These are phyloP conservation scores for Starmerella bombicola DNA, from an alignment of 805 yeast species.

Conservation along the genomic window DNA sequence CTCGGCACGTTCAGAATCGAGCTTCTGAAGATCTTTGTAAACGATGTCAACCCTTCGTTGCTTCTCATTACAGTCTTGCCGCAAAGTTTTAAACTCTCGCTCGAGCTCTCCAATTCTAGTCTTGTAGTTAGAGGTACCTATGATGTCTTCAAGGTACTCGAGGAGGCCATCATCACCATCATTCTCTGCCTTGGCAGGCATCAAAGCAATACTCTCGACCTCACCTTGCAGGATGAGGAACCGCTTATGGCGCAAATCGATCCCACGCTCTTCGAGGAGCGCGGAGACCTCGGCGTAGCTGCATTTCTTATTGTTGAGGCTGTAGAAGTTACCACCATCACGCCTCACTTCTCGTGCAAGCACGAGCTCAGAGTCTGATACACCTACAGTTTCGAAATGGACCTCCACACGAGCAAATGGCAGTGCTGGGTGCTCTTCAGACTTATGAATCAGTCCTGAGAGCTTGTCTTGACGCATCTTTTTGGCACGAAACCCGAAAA, in stretches of 20 bases:
- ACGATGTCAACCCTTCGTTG: conserved; percentile 69
- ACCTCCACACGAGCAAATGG: conserved; percentile 82
- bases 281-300: conserved; percentile 67
- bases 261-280: conserved; percentile 65
- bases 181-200: conserved; percentile 93
- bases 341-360: conserved; percentile 65
- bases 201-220: conserved; percentile 94
- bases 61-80: conserved; percentile 70
- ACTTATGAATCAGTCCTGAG: conserved; percentile 86
- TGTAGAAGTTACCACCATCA: conserved; percentile 48
- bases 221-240: conserved; percentile 94
- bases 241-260: conserved; percentile 88
- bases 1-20: conserved; percentile 52
- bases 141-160: conserved; percentile 91
- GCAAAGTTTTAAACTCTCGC: conserved; percentile 53
- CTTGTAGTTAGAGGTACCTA: conserved; percentile 84
- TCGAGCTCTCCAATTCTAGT: conserved; percentile 54
- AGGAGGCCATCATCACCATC: conserved; percentile 87
- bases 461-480: conserved; percentile 94
- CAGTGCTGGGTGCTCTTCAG: conserved; percentile 55
- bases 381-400: conserved; percentile 46
- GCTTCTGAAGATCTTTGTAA: conserved; percentile 51
- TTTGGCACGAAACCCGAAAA: conserved; percentile 90
- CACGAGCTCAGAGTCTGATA: conserved; percentile 48
- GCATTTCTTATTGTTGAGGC: conserved; percentile 55